Percentiles rank a stretch among this genome's conserved stretches.
phyloP scores from a whole-genome alignment of 192 early-diverging fungal genomes.

The Tieghemiomyces parasiticus region DNA sequence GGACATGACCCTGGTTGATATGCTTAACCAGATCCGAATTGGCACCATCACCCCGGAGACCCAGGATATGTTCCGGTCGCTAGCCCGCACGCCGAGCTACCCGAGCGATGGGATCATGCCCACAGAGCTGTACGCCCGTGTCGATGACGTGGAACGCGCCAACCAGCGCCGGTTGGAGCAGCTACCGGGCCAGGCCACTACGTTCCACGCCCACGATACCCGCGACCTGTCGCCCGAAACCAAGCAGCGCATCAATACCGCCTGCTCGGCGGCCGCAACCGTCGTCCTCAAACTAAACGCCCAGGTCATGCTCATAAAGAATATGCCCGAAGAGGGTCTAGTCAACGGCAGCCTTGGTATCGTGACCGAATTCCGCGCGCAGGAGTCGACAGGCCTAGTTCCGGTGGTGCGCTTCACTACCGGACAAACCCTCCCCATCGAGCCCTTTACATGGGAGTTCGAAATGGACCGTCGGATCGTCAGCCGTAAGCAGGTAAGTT shows the following conservation, averaged over 20 bases:
- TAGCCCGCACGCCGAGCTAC: slow-evolving; percentile 35
- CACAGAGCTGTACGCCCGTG: slow-evolving; percentile 58
- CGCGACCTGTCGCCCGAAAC: slow-evolving; percentile 7
- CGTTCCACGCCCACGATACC: slow-evolving; percentile 33
- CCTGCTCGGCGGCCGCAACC: slow-evolving; percentile 37
- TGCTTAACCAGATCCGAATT: slow-evolving; percentile 77
- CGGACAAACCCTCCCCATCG: slow-evolving; percentile 30
- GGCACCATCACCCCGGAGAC: slow-evolving; percentile 45
- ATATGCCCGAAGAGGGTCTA: slow-evolving; percentile 38
- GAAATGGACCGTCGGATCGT: slow-evolving; percentile 28
- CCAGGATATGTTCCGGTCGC: slow-evolving; percentile 26
- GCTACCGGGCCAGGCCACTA: slow-evolving; percentile 30
- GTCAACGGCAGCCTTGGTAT: slow-evolving; percentile 77
- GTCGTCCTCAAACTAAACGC: slow-evolving; percentile 58
- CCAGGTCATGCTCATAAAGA: slow-evolving; percentile 83
- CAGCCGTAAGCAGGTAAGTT: slow-evolving; percentile 18
- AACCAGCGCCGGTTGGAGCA: slow-evolving; percentile 38
- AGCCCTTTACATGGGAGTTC: slow-evolving; percentile 33
- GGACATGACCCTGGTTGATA: slow-evolving; percentile 58
- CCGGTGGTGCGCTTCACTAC: slow-evolving; percentile 27
- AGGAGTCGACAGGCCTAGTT: slow-evolving; percentile 9
- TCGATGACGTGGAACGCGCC: slow-evolving; percentile 58
- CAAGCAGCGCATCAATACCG: slow-evolving; percentile 19
- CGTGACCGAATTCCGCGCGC: slow-evolving; percentile 23
- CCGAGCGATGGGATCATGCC: slow-evolving; percentile 43